A percentile compares a stretch with the other conserved stretches of the same genome.
phyloP scores from a whole-genome alignment of 352 stramenopile species.

The Phytophthora macrochlamydospora region DNA sequence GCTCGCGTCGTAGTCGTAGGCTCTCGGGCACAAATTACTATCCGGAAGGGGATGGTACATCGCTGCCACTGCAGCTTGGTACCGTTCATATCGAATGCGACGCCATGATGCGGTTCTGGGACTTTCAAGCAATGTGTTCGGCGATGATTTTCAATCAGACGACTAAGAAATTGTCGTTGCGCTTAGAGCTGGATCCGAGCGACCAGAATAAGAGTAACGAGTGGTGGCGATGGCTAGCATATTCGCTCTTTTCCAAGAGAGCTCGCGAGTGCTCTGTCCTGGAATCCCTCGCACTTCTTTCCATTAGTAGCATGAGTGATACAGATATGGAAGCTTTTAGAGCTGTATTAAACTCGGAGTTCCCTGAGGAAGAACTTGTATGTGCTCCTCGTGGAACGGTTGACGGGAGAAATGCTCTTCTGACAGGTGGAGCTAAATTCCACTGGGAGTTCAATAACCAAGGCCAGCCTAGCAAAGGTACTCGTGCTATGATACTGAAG shows the following conservation, averaged over 20 bases:
- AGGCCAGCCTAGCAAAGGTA: not conserved
- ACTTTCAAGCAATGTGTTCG: constrained; percentile 7
- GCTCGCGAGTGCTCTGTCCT: constrained; percentile 1
- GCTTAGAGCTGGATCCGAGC: not conserved
- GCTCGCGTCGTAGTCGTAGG: not conserved
- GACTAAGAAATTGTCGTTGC: constrained; percentile 3
- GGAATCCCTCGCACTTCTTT: not conserved
- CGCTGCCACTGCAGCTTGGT: not conserved
- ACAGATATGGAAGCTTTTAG: constrained; percentile 3
- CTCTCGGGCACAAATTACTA: not conserved
- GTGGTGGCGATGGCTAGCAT: constrained; percentile 11
- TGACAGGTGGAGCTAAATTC: not conserved
- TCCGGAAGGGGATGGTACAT: not conserved
- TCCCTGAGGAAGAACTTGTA: constrained; percentile 9
- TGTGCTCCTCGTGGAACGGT: not conserved
- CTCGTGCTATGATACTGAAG: not conserved
- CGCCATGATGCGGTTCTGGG: not conserved
- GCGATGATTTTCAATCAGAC: constrained; percentile 2
- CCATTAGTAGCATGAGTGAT: constrained; percentile 2
- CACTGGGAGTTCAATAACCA: constrained; percentile 1
- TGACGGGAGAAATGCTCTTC: not conserved
- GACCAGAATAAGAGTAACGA: not conserved
- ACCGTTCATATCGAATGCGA: not conserved
- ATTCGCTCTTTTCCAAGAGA: constrained; percentile 12
- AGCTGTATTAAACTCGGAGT: not conserved